Evolutionary conservation across 441 rosid genomes (phyloP).

Genomic region (Erysimum pusillum): DNA sequence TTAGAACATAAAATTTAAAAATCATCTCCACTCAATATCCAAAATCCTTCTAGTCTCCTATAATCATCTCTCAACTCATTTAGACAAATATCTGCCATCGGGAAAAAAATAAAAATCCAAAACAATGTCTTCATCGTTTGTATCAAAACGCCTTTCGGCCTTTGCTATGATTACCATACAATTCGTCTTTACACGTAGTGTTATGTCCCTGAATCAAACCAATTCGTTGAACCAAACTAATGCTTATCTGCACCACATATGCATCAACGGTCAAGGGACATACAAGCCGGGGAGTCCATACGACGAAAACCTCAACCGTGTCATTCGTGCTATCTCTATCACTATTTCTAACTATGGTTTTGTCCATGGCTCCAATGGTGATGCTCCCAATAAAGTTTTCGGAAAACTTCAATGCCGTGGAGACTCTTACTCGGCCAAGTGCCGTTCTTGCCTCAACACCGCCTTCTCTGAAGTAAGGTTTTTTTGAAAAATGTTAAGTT

Average conservation of each 20-base stretch:
- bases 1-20: no score
- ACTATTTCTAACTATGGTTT: not conserved
- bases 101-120: not conserved
- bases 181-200: not conserved
- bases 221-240: not conserved
- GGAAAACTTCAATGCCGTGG: not conserved
- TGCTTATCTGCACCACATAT: constrained; percentile 50
- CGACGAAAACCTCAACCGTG: not conserved
- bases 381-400: not conserved
- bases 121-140: not conserved
- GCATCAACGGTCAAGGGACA: constrained; percentile 40
- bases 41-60: not conserved
- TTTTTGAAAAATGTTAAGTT: not conserved
- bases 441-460: constrained; percentile 56
- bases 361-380: not conserved
- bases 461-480: constrained; percentile 54
- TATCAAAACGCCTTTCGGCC: not conserved
- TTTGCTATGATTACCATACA: not conserved
- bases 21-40: not conserved
- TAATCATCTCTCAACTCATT: not conserved
- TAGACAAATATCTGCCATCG: not conserved
- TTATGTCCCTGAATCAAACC: not conserved
- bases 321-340: not conserved
- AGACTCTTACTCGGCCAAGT: constrained; percentile 24
- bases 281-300: not conserved